Conservation (phyloP, 306 rosid genomes). For the Lagenaria siceraria region DNA sequence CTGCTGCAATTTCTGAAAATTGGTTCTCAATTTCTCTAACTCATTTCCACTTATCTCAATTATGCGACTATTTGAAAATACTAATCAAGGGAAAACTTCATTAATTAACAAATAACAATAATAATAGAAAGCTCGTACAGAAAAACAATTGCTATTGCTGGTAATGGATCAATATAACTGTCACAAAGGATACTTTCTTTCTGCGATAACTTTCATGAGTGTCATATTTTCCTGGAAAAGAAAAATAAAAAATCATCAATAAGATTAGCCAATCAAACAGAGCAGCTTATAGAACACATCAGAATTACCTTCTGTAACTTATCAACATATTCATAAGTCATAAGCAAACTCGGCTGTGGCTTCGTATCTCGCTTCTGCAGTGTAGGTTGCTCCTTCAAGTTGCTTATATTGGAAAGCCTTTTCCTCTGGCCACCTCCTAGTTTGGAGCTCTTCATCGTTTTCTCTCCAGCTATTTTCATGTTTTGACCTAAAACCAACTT, state of each 20-base stretch:
- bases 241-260: constrained; percentile 7
- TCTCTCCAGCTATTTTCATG: constrained; percentile 19
- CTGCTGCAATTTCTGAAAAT: constrained; percentile 44
- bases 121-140: neutral
- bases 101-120: neutral
- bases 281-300: neutral
- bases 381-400: constrained; percentile 26
- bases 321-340: constrained; percentile 21
- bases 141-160: neutral
- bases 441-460: constrained; percentile 19
- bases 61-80: constrained; percentile 29
- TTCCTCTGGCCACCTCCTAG: constrained; percentile 32
- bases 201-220: constrained; percentile 41
- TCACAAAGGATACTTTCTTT: constrained; percentile 53
- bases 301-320: constrained; percentile 42
- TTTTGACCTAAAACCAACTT: constrained; percentile 20
- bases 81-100: constrained; percentile 16
- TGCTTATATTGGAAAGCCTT: constrained; percentile 62
- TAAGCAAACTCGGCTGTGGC: constrained; percentile 18
- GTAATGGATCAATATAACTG: constrained; percentile 1
- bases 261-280: neutral
- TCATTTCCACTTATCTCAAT: constrained; percentile 46
- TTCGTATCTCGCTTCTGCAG: constrained; percentile 18
- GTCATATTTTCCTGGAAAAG: constrained; percentile 48
- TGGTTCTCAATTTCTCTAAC: constrained; percentile 35